A percentile compares a stretch with the other conserved stretches of the same genome.
These are phyloP conservation scores for Carpinus fangiana DNA, from an alignment of 306 rosid genomes.

Conservation along the genomic window DNA sequence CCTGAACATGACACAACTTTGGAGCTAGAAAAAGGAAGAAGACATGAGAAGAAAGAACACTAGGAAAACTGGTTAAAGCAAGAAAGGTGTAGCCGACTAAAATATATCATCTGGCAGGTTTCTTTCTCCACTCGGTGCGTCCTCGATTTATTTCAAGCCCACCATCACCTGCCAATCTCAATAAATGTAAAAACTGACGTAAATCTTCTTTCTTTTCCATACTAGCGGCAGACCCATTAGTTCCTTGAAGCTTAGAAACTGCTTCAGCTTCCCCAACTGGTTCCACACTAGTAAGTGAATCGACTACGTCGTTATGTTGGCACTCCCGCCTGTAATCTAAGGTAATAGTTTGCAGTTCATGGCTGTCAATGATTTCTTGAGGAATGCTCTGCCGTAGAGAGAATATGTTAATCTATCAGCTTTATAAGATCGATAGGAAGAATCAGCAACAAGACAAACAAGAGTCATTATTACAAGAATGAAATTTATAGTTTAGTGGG, in stretches of 20 bases:
- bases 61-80: background rate
- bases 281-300: constrained; percentile 77
- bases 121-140: constrained; percentile 89
- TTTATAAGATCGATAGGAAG: background rate
- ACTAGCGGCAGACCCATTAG: constrained; percentile 53
- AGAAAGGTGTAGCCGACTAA: constrained; percentile 9
- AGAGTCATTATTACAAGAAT: background rate
- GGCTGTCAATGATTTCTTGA: constrained; percentile 80
- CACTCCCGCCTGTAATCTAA: constrained; percentile 96
- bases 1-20: background rate
- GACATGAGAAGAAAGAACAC: constrained; percentile 9
- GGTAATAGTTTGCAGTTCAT: constrained; percentile 82
- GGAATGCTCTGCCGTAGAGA: constrained; percentile 73
- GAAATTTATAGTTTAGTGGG: too few relatives aligned
- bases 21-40: background rate
- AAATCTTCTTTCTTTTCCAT: constrained; percentile 36
- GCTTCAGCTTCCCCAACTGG: constrained; percentile 34
- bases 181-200: constrained; percentile 72
- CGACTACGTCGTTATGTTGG: constrained; percentile 73
- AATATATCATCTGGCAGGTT: constrained; percentile 58
- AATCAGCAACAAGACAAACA: background rate
- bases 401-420: constrained; percentile 15
- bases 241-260: constrained; percentile 44
- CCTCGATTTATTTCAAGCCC: constrained; percentile 90
- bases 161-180: constrained; percentile 67